These are phyloP conservation scores for Spathaspora sp. DNA, from an alignment of 1,139 yeast species.

Conservation along the genomic window DNA sequence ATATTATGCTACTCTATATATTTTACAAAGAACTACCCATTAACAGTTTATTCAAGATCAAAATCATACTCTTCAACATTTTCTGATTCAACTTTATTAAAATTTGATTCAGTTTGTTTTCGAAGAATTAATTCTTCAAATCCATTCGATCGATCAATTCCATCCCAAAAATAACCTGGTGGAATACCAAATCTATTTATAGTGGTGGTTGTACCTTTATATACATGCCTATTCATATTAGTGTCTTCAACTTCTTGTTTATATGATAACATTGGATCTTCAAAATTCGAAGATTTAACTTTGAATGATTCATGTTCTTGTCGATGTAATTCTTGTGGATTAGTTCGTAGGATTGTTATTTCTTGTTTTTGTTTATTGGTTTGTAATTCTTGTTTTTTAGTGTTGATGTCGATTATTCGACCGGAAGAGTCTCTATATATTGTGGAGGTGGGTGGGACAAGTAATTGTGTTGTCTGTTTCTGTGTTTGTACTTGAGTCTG, in stretches of 20 bases:
- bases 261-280: conserved; percentile 69
- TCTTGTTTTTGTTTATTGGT: conserved; percentile 40
- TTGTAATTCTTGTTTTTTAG: conserved; percentile 20
- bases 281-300: conserved; percentile 32
- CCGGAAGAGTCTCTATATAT: conserved; percentile 45
- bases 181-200: conserved; percentile 72
- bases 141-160: conserved; percentile 89
- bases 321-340: conserved; percentile 15
- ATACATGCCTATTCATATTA: conserved; percentile 18
- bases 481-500: conserved; percentile 3
- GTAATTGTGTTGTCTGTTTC: neutral
- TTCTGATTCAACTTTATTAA: conserved; percentile 15
- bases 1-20: too few relatives aligned
- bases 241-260: conserved; percentile 41
- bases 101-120: conserved; percentile 47
- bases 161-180: conserved; percentile 93
- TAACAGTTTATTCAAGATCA: conserved; percentile 19
- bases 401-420: conserved; percentile 33
- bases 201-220: conserved; percentile 53
- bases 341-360: conserved; percentile 11
- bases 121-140: conserved; percentile 69
- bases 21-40: neutral
- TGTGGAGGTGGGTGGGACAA: conserved; percentile 18
- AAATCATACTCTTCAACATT: conserved; percentile 27
- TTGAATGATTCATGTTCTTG: conserved; percentile 39